phyloP scores from a whole-genome alignment of 2,329 filamentous ascomycete genomes.

The Furcasterigmium sp. region DNA sequence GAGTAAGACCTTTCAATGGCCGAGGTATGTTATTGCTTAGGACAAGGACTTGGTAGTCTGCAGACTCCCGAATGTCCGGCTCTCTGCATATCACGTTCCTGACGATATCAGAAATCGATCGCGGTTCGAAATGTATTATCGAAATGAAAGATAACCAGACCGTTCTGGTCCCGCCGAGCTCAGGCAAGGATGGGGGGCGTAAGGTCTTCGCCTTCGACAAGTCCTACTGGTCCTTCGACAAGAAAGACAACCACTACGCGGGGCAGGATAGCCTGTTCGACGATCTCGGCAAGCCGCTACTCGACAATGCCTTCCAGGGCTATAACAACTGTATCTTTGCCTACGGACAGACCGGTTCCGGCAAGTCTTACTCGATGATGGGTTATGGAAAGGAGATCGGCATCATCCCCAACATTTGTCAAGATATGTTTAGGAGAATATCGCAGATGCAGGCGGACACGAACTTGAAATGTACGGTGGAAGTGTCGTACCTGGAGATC shows the following conservation, averaged over 20 bases:
- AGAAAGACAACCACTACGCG: slow-evolving; percentile 74
- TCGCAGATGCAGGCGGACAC: slow-evolving; percentile 63
- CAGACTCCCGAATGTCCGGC: slow-evolving; percentile 1
- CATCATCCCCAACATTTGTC: slow-evolving; percentile 94
- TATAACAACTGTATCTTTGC: slow-evolving; percentile 99
- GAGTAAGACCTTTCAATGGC: slow-evolving; percentile 90
- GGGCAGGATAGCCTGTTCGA: slow-evolving; percentile 85
- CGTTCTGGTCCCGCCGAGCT: slow-evolving; percentile 74
- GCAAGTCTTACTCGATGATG: slow-evolving; percentile 99
- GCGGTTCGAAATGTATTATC: slow-evolving; percentile 92
- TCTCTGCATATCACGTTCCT: background rate
- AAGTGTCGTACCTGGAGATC: slow-evolving; percentile 98
- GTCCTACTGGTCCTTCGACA: slow-evolving; percentile 97
- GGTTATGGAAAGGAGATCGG: slow-evolving; percentile 93
- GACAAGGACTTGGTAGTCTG: slow-evolving; percentile 1
- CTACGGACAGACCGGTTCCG: slow-evolving; percentile 96
- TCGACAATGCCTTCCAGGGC: slow-evolving; percentile 96
- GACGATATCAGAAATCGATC: slow-evolving; percentile 66
- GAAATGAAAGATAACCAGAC: slow-evolving; percentile 95
- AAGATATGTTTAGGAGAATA: slow-evolving; percentile 95
- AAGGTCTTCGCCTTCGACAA: slow-evolving; percentile 95
- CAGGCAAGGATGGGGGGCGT: slow-evolving; percentile 61
- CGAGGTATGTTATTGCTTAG: slow-evolving; percentile 58
- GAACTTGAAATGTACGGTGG: slow-evolving; percentile 82
- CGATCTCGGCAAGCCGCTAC: slow-evolving; percentile 80